Base-by-base conservation (phyloP, 352 stramenopile genomes). In the Globisporangium recalcitrans region DNA sequence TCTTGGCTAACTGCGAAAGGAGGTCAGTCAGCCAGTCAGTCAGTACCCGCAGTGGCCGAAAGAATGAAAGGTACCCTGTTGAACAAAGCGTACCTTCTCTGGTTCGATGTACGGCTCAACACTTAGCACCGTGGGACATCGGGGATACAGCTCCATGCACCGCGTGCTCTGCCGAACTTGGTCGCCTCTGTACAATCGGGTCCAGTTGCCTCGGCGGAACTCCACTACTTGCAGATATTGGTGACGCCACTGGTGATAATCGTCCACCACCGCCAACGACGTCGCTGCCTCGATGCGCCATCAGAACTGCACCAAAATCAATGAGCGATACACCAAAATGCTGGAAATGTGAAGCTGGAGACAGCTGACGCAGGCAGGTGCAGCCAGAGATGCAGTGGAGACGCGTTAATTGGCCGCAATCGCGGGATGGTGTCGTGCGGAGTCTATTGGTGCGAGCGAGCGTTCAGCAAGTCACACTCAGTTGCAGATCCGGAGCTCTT, bases 71-170 rank as follows among this genome's bases (percentile, higher is more conserved):
- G n/a, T n/a, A n/a, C n/a, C n/a, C n/a, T 11, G 29, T 5, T 26
- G 8, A 16, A 22, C 16, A 26, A 55, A n/a, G 27, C 27, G 22
- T 11, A 87, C 81, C 66, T 83, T 71, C 26, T 78, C 70, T 0
- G 78, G 66, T 8, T 75, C 77, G 31, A 93, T 88, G 29, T 63
- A 62, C 4, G 85, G 82, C 46, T 91, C 78, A 42, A 90, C 77
- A 36, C 77, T 88, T 27, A 91, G 64, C 27, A 90, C 80, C 80
- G 87, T 47, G 40, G 49, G 40, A 59, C 48, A 24, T 29, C 26
- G 36, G 34, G 14, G 29, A 40, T 10, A 14, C 19, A 26, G 52
- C 49, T 10, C 40, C 56, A 42, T 14, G 24, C 26, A n/a, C 11
- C 13, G 11, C 27, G 16, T 22, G 13, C 11, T 59, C 59, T 24